phyloP scores from a whole-genome alignment of 179 eudicot genomes.

The Gypsophila paniculata region DNA sequence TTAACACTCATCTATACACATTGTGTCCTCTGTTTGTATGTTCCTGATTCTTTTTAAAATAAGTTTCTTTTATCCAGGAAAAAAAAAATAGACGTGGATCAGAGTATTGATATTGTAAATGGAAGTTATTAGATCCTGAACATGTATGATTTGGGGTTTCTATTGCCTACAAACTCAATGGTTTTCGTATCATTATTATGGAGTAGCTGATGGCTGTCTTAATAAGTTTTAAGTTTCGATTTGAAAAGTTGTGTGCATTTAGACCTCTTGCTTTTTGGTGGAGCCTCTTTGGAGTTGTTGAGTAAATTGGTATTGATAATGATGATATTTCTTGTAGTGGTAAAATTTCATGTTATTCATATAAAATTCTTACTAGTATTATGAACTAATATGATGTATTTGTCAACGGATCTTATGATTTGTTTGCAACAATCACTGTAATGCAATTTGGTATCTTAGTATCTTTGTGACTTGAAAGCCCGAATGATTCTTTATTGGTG shows the following conservation, averaged over 20 bases:
- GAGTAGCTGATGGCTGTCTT: not conserved
- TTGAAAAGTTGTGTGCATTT: not conserved
- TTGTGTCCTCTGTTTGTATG: not conserved
- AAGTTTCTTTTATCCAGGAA: not conserved
- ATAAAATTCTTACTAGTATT: not conserved
- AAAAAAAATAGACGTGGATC: not conserved
- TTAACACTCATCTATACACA: not conserved
- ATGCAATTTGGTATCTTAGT: slow-evolving; percentile 6
- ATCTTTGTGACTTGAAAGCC: not conserved
- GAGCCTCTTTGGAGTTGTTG: not conserved
- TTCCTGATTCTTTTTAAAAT: not conserved
- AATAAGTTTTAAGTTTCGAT: not conserved
- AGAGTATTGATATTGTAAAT: not conserved
- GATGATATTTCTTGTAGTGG: not conserved
- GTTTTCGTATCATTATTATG: not conserved
- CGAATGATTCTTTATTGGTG: not conserved
- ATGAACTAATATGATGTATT: slow-evolving; percentile 9
- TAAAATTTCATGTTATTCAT: not conserved
- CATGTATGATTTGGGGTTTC: not conserved
- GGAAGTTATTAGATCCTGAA: not conserved
- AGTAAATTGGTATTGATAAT: not conserved
- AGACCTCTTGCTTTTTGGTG: not conserved
- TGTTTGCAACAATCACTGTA: not conserved
- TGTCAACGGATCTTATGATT: not conserved
- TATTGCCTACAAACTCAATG: not conserved